These are phyloP conservation scores for Tardiomyces blankii DNA, from an alignment of 1,139 yeast genomes.

Conservation along the genomic window DNA sequence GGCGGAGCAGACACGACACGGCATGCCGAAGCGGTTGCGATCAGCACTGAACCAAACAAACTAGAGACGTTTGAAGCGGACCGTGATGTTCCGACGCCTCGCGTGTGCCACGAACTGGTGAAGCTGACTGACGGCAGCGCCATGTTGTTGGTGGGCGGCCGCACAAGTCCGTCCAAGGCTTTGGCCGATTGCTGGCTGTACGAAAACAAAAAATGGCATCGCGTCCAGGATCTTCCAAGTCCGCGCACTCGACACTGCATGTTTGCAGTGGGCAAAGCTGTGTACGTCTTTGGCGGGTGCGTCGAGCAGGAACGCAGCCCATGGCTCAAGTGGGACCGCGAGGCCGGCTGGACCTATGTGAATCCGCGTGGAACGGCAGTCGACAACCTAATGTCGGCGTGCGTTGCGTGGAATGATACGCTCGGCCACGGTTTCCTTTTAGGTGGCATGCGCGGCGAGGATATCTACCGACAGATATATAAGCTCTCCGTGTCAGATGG, in stretches of 20 bases:
- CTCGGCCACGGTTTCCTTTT: conserved; percentile 33
- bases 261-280: conserved; percentile 26
- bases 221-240: conserved; percentile 30
- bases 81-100: conserved; percentile 20
- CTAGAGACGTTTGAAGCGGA: neutral
- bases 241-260: conserved; percentile 47
- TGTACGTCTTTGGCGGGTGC: conserved; percentile 47
- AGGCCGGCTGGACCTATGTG: conserved; percentile 14
- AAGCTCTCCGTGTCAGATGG: neutral
- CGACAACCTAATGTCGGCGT: conserved; percentile 11
- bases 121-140: conserved; percentile 20
- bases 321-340: conserved; percentile 15
- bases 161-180: conserved; percentile 46
- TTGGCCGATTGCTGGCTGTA: conserved; percentile 34
- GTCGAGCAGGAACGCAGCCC: conserved; percentile 13
- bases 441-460: conserved; percentile 42
- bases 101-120: conserved; percentile 54
- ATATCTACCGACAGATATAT: conserved; percentile 8
- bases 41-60: conserved; percentile 5
- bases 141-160: conserved; percentile 58
- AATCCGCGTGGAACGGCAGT: conserved; percentile 3
- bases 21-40: conserved; percentile 16
- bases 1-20: conserved; percentile 51
- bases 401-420: conserved; percentile 28
- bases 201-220: conserved; percentile 25